Base-by-base conservation (phyloP, 2,329 filamentous ascomycete genomes). In the Lasiodiplodia hormozganensis region DNA sequence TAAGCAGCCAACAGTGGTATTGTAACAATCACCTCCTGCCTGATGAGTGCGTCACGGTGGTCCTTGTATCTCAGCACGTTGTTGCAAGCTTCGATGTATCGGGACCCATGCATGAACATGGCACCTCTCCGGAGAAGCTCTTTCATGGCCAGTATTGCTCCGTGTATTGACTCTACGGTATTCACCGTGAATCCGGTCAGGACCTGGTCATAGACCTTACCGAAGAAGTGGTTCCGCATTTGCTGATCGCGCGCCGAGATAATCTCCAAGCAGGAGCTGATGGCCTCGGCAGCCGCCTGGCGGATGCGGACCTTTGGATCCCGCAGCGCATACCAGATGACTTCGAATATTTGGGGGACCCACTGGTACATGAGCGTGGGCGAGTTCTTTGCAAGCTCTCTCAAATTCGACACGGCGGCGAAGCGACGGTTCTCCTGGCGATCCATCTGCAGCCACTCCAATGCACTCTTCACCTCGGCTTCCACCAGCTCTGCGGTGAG, bases 31-130 rank as follows among this genome's bases (percentile, higher is more conserved):
- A 98, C 92, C 7, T 97, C 96, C 74, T 92, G 92, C 67, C 95
- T 88, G 73, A 98, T 96, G 43, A 94, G 91, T 4, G 89, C 84
- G 73, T 99, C 96, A 66, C 93, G 89, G 74, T 98, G 93, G 73
- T 99, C 96, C 79, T 97, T 97, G 79, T 97, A 92, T 70, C 92
- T 91, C 72, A 95, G 90, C 43, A 97, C 92, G 71, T 96, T 94
- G 71, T 99, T 96, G 78, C 95, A 98, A 12, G 93, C 91, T 73
- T 97, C 93, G 69, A 91, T 89, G 79, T 98, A 99, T 76, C 82
- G 81, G 51, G 94, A 89, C 49, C 94, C 92, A 75, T 97, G 94
- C 96, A 99, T 98, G 80, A 97, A 99, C 95, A 99, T 99, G 74
- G 94, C 94, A 65, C 96, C 96, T 78, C 97, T 95, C 71, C 96